Evolutionary conservation across 805 yeast species (phyloP).

Genomic region (baker's yeast (Saccharomyces cerevisiae)): DNA sequence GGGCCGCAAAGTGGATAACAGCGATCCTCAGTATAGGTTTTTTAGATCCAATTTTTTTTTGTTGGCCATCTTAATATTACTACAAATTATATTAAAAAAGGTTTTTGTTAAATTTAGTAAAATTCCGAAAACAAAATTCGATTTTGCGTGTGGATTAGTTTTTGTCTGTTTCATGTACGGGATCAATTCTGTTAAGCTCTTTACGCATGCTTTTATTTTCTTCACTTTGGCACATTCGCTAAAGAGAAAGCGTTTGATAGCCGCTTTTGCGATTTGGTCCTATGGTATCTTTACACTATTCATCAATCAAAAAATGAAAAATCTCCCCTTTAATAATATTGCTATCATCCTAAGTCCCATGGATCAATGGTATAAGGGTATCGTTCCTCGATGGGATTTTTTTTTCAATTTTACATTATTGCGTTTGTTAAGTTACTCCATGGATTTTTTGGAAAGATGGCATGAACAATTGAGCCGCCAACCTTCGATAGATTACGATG

Average conservation of each 20-base stretch:
- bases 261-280: slow-evolving; percentile 50
- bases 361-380: slow-evolving; percentile 58
- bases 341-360: slow-evolving; percentile 36
- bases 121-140: slow-evolving; percentile 46
- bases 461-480: slow-evolving; percentile 38
- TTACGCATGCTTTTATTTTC: slow-evolving; percentile 46
- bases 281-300: slow-evolving; percentile 70
- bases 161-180: slow-evolving; percentile 73
- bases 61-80: slow-evolving; percentile 42
- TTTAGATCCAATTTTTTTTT: slow-evolving; percentile 69
- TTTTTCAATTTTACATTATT: slow-evolving; percentile 81
- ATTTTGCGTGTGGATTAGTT: slow-evolving; percentile 56
- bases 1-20: slow-evolving; percentile 82
- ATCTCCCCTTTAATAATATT: slow-evolving; percentile 39
- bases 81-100: slow-evolving; percentile 47
- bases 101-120: slow-evolving; percentile 15
- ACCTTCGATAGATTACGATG: neutral
- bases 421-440: slow-evolving; percentile 68
- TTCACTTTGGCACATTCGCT: slow-evolving; percentile 27
- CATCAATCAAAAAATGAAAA: slow-evolving; percentile 57
- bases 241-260: slow-evolving; percentile 27
- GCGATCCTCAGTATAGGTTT: slow-evolving; percentile 78
- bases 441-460: slow-evolving; percentile 53
- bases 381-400: slow-evolving; percentile 87
- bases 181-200: slow-evolving; percentile 50